A percentile compares a stretch with the other conserved stretches of the same genome.
Conservation (phyloP, 768 basidiomycete genomes). For the Boletus fagicola region DNA sequence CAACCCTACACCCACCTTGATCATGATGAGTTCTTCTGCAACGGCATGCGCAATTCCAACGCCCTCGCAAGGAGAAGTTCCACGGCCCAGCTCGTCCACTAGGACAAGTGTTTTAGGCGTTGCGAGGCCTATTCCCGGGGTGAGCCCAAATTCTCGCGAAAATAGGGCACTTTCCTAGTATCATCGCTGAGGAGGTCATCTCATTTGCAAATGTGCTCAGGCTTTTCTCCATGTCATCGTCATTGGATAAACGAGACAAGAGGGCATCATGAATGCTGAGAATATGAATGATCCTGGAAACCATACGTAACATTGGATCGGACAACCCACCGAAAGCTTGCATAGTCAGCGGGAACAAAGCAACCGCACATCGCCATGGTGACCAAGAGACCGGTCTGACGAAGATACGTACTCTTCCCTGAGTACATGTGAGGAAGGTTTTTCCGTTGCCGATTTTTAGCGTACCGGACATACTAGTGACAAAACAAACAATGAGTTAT, state of each 20-base stretch:
- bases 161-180: conserved; percentile 53
- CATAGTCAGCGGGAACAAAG: conserved; percentile 93
- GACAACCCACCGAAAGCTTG: conserved; percentile 66
- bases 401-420: conserved; percentile 93
- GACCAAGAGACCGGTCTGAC: conserved; percentile 79
- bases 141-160: background rate
- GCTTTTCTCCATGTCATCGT: conserved; percentile 86
- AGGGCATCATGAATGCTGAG: conserved; percentile 77
- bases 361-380: conserved; percentile 89
- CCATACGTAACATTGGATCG: background rate
- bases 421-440: background rate
- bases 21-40: conserved; percentile 69
- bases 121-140: conserved; percentile 54
- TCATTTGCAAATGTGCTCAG: conserved; percentile 95
- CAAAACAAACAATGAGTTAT: background rate
- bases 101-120: conserved; percentile 70
- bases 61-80: conserved; percentile 83
- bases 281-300: background rate
- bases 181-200: conserved; percentile 91
- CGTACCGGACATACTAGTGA: conserved; percentile 57
- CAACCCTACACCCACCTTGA: conserved; percentile 50
- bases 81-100: conserved; percentile 91
- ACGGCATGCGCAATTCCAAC: conserved; percentile 83
- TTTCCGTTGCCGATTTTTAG: background rate
- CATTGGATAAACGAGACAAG: conserved; percentile 86